These are phyloP conservation scores for Eimeria necatrix DNA, from an alignment of 169 alveolate species.

Conservation along the genomic window DNA sequence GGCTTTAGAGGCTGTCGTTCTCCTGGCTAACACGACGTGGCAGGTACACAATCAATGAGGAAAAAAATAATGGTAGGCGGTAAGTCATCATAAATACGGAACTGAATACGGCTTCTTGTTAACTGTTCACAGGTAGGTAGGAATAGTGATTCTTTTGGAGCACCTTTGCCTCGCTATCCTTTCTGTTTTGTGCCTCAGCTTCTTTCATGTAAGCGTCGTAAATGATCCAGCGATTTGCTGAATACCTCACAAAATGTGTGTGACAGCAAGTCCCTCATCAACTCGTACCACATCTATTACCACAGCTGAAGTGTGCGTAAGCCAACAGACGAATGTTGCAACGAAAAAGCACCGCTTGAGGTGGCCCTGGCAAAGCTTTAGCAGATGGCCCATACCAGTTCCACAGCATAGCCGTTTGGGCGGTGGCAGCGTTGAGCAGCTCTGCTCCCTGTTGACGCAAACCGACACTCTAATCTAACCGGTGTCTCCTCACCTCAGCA, in stretches of 20 bases:
- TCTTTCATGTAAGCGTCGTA: slow-evolving; percentile 95
- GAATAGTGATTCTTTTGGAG: neutral
- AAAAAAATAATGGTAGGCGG: no score
- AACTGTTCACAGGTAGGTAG: no score
- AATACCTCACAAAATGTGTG: slow-evolving; percentile 8
- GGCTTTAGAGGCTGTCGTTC: slow-evolving; percentile 20
- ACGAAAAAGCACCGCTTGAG: no score
- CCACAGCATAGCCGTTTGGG: slow-evolving; percentile 68
- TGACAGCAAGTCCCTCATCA: neutral
- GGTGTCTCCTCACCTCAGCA: neutral
- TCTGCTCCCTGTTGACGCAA: slow-evolving; percentile 39
- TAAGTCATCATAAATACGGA: no score
- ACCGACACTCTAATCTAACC: neutral
- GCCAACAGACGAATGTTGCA: no score
- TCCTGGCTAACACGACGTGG: slow-evolving; percentile 17
- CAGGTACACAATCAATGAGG: neutral
- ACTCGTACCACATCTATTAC: no score
- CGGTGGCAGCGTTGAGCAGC: slow-evolving; percentile 67
- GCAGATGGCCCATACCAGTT: slow-evolving; percentile 11
- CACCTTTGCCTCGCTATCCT: slow-evolving; percentile 55
- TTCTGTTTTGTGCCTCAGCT: slow-evolving; percentile 85
- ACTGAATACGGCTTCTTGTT: no score
- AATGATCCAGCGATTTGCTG: slow-evolving; percentile 93
- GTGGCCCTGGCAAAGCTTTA: neutral
- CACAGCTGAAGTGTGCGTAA: no score